phyloP scores from a whole-genome alignment of 208 protist species.

The Leishmania aethiopica region DNA sequence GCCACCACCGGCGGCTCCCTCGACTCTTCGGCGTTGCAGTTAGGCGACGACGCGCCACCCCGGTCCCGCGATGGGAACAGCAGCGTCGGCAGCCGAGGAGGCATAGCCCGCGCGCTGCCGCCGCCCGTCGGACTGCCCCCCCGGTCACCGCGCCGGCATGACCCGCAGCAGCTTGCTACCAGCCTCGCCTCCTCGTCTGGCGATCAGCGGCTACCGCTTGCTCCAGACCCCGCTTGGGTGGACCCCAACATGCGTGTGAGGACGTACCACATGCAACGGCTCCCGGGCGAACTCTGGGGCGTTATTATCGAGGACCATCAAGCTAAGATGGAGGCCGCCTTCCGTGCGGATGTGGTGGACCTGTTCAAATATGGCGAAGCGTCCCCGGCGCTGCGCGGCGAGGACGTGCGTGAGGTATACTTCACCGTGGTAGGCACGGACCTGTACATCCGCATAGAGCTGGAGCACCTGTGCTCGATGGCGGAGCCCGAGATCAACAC shows the following conservation, averaged over 20 bases:
- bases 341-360: conserved; percentile 41
- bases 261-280: conserved; percentile 35
- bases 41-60: conserved; percentile 2
- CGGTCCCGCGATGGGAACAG: not conserved
- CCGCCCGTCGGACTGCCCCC: conserved; percentile 17
- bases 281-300: conserved; percentile 45
- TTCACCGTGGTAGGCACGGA: conserved; percentile 31
- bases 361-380: conserved; percentile 45
- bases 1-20: not conserved
- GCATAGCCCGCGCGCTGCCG: conserved; percentile 2
- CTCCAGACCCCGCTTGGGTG: not conserved
- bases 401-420: conserved; percentile 29
- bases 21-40: not conserved
- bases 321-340: conserved; percentile 18
- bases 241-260: conserved; percentile 21
- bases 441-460: conserved; percentile 38
- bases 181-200: not conserved
- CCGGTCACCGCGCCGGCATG: conserved; percentile 21
- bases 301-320: conserved; percentile 19
- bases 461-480: conserved; percentile 39
- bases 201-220: conserved; percentile 6
- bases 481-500: conserved; percentile 43
- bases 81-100: not conserved
- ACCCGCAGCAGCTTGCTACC: not conserved
- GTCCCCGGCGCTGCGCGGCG: conserved; percentile 8